Conservation (phyloP, 2,329 filamentous ascomycete species). For the Diaporthe sp. region DNA sequence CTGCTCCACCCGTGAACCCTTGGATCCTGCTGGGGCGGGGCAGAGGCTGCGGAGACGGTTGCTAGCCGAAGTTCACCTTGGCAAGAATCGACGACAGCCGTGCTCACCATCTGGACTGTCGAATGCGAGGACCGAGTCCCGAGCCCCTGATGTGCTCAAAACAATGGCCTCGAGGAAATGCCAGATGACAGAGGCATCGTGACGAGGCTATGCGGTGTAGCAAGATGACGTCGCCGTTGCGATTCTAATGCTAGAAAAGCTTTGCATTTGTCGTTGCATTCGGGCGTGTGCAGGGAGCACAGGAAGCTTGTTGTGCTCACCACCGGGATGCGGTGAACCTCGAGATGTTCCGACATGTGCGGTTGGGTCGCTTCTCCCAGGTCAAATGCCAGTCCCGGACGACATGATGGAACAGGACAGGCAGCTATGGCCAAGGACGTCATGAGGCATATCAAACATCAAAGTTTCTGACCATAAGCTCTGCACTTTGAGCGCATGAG, state of each 20-base stretch:
- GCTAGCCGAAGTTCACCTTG: constrained; percentile 5
- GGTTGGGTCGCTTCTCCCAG: background rate
- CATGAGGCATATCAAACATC: background rate
- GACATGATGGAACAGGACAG: background rate
- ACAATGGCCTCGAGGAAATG: background rate
- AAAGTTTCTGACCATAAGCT: background rate
- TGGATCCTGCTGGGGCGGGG: constrained; percentile 18
- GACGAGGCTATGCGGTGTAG: constrained; percentile 1
- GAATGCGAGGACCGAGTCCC: constrained; percentile 1
- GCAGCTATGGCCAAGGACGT: background rate
- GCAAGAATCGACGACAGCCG: constrained; percentile 24
- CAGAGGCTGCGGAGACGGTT: background rate
- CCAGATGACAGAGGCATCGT: background rate
- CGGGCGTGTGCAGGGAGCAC: background rate
- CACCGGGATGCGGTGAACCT: background rate
- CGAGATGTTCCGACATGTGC: background rate
- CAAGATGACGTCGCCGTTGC: constrained; percentile 18
- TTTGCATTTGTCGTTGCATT: background rate
- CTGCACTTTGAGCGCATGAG: background rate
- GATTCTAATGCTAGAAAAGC: background rate
- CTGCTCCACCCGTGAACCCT: constrained; percentile 13
- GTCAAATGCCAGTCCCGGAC: background rate
- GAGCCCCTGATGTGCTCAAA: background rate
- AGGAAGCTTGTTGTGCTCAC: constrained; percentile 5
- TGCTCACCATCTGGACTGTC: background rate